phyloP scores from a whole-genome alignment of 2,329 filamentous ascomycete species.

The Ciborinia camelliae region DNA sequence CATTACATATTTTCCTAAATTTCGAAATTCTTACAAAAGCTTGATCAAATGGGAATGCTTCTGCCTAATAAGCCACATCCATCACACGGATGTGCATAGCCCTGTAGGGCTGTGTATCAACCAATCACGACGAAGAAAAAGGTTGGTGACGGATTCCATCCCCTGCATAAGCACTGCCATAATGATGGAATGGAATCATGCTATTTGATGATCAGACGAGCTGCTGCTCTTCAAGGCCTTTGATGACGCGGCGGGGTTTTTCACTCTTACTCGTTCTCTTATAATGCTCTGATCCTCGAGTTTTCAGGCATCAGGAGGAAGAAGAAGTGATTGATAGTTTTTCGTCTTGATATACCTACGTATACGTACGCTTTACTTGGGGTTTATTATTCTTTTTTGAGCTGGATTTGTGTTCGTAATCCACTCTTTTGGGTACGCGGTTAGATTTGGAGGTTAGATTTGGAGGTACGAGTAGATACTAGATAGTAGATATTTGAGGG shows the following conservation, averaged over 20 bases:
- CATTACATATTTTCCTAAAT: neutral
- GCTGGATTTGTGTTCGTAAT: too few species aligned
- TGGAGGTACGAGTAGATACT: neutral
- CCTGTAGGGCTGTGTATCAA: neutral
- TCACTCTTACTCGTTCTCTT: too few species aligned
- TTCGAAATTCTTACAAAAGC: neutral
- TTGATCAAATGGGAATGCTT: slow-evolving; percentile 3
- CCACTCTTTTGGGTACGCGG: neutral
- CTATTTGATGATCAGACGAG: neutral
- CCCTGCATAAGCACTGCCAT: neutral
- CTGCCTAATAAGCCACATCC: slow-evolving; percentile 6
- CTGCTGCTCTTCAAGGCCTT: neutral
- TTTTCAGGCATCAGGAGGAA: neutral
- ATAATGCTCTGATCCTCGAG: neutral
- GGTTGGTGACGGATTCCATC: neutral
- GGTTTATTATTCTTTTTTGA: too few species aligned
- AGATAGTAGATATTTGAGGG: neutral
- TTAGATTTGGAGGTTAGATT: neutral
- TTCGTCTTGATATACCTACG: too few species aligned
- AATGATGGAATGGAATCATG: neutral
- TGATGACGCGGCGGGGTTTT: neutral
- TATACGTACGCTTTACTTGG: neutral
- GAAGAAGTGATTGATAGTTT: too few species aligned
- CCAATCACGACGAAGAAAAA: neutral
- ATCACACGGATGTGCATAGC: neutral